These are phyloP conservation scores for Metschnikowia santaceciliae DNA, from an alignment of 805 yeast species.

Conservation along the genomic window DNA sequence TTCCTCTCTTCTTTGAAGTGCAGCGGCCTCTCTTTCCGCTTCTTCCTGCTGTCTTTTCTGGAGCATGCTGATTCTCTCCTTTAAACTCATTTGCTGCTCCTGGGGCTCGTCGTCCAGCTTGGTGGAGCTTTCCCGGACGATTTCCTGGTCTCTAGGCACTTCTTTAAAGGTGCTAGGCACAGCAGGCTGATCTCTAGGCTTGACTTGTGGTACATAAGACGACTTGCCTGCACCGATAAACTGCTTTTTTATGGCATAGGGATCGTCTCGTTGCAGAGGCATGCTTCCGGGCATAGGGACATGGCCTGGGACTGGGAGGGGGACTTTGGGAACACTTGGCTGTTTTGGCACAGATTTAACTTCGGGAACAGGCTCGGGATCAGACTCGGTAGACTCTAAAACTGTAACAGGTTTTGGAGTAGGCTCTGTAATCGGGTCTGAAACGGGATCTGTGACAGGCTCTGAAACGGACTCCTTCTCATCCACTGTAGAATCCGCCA, in stretches of 20 bases:
- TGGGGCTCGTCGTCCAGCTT: slow-evolving; percentile 35
- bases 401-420: not conserved
- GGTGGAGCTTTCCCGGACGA: slow-evolving; percentile 12
- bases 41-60: slow-evolving; percentile 81
- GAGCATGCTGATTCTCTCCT: slow-evolving; percentile 80
- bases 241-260: slow-evolving; percentile 50
- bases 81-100: slow-evolving; percentile 74
- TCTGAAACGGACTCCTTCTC: not conserved
- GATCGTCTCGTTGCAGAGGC: slow-evolving; percentile 37
- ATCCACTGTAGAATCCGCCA: no score
- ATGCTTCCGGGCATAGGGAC: slow-evolving; percentile 20
- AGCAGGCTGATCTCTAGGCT: slow-evolving; percentile 36
- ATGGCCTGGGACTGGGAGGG: slow-evolving; percentile 1
- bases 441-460: not conserved
- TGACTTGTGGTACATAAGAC: slow-evolving; percentile 51
- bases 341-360: not conserved
- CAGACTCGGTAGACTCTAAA: not conserved
- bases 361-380: not conserved
- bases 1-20: slow-evolving; percentile 48
- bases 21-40: slow-evolving; percentile 64
- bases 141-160: slow-evolving; percentile 16
- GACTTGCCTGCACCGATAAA: slow-evolving; percentile 56
- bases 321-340: slow-evolving; percentile 2
- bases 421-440: not conserved
- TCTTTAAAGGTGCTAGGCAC: slow-evolving; percentile 30